Base-by-base conservation (phyloP, 257 asterid species). In the Solanum clarkiae region DNA sequence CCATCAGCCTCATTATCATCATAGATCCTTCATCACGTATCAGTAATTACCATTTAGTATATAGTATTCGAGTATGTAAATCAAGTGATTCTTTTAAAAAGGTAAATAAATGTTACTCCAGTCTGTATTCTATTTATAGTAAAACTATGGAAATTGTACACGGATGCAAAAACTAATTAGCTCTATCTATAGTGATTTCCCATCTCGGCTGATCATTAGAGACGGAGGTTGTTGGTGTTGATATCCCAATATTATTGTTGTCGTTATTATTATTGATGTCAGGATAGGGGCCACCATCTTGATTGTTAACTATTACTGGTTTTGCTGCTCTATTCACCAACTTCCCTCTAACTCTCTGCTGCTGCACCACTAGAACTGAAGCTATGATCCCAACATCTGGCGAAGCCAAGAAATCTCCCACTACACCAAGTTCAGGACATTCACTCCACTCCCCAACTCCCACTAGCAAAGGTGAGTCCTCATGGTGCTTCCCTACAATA, bases 371-470 rank as follows among this genome's bases (percentile, higher is more conserved):
- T 90, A 95, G 88, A 79, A 95, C 88, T 0, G 99, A 94, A 6
- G 99, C 91, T 7, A 92, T 89, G 80, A 89, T 87, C 1, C 91
- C 90, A 10, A 90, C 86, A 83, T 95, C 99, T 36, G 90, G 56
- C 26, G 95, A 91, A 7, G 99, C 92, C 63, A 95, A 60, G 5
- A 95, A 85, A 54, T 95, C 99, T 13, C 97, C 99, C 8, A 95
- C 89, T 10, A 92, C 95, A 18, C 98, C 98, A 1, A 95, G 94
- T 83, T 95, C 99, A 7, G 95, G 94, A 88, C 97, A 93, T 88
- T 93, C 99, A 60, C 94, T 95, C 99, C 99, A 95, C 1, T 88
- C 95, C 1, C 92, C 92, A 2, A 95, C 92, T 40, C 97, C 97
- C 91, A 70, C 85, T 7, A 95, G 86, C 60, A 95, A 87, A 82